A percentile compares a stretch with the other conserved stretches of the same genome.
phyloP scores from a whole-genome alignment of 768 basidiomycete genomes.

The Daedaleopsis nitida region DNA sequence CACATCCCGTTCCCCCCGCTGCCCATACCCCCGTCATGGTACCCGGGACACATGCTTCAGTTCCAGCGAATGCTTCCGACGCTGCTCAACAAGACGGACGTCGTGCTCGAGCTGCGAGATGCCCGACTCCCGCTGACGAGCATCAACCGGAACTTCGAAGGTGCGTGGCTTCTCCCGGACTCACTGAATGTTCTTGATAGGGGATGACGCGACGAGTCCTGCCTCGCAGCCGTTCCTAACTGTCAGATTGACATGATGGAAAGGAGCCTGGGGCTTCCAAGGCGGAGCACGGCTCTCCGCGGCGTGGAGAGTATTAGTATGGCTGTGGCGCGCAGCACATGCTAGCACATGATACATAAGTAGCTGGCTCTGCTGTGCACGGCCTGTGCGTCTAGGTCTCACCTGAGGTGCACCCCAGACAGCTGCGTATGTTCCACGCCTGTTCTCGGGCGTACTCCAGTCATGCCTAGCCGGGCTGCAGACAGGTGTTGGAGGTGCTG shows the following conservation, averaged over 20 bases:
- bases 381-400: not conserved
- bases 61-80: slow-evolving; percentile 78
- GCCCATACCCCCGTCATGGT: slow-evolving; percentile 86
- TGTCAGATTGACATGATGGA: too few species aligned
- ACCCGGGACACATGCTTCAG: slow-evolving; percentile 93
- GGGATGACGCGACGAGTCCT: too few species aligned
- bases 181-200: not conserved
- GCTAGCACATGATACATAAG: too few species aligned
- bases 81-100: slow-evolving; percentile 78
- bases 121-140: slow-evolving; percentile 91
- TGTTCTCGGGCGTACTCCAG: not conserved
- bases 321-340: not conserved
- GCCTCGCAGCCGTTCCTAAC: too few species aligned
- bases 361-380: not conserved
- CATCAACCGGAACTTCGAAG: slow-evolving; percentile 89
- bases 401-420: not conserved
- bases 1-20: slow-evolving; percentile 49
- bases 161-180: slow-evolving; percentile 44
- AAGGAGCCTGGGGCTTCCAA: too few species aligned
- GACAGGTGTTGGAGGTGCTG: not conserved
- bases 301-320: not conserved
- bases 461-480: not conserved
- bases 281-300: not conserved
- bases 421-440: not conserved
- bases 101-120: slow-evolving; percentile 94